These are phyloP conservation scores for Gracilaria domingensis DNA, from an alignment of 23 red algal genomes.

Conservation along the genomic window DNA sequence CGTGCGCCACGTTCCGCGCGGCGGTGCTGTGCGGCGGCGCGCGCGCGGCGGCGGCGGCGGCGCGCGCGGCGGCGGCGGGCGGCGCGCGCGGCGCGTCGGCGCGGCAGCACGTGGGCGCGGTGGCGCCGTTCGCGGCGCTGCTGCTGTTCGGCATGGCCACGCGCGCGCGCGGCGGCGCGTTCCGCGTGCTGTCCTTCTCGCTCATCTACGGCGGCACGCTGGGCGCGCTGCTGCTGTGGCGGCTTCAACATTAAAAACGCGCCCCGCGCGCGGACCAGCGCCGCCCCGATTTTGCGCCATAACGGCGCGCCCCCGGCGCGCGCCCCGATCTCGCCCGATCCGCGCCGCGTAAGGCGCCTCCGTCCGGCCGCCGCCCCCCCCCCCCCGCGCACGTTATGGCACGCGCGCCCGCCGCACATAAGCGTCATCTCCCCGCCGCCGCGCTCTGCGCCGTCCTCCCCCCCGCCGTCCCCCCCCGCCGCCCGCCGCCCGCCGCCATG, in stretches of 20 bases:
- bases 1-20: slow-evolving; percentile 58
- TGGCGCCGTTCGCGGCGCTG: slow-evolving; percentile 36
- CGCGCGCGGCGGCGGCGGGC: not conserved
- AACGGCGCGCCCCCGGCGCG: no score
- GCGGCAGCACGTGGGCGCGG: slow-evolving; percentile 15
- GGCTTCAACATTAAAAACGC: slow-evolving; percentile 8
- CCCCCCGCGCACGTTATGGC: no score
- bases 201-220: slow-evolving; percentile 72
- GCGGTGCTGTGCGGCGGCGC: slow-evolving; percentile 29
- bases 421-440: no score
- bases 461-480: no score
- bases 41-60: not conserved
- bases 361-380: no score
- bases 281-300: no score
- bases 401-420: no score
- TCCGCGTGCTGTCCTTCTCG: slow-evolving; percentile 63
- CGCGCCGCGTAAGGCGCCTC: no score
- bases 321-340: no score
- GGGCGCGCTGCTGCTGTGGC: slow-evolving; percentile 23
- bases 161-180: slow-evolving; percentile 27
- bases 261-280: no score
- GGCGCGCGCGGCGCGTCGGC: not conserved
- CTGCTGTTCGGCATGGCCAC: slow-evolving; percentile 80
- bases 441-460: not conserved
- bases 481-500: not conserved